Base-by-base conservation (phyloP, 371 early-diverging fungal genomes). In the Conidiobolus incongruus region DNA sequence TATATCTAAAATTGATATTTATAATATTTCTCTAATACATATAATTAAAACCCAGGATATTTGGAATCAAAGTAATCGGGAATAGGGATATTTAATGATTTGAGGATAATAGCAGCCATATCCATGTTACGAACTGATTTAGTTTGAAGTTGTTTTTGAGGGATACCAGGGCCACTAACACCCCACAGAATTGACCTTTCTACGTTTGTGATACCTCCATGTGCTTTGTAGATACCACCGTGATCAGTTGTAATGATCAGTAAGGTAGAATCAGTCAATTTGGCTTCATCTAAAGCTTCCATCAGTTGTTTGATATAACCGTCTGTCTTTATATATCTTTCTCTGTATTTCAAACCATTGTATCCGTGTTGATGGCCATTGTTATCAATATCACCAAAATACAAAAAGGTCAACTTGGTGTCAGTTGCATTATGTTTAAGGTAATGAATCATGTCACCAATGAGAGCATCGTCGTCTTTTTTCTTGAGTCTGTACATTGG, bases 181-280 rank as follows among this genome's bases (percentile, higher is more conserved):
- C 40, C 40, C 4, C 12, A 45, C n/a, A 49, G 34, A 10, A 46
- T 26, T 15, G 32, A 23, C 12, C 30, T 24, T 19, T 49, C 50
- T 4, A 17, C n/a, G 11, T 45, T 23, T 19, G 40, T 37, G 33
- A 15, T 11, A 19, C 46, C 46, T 17, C 50, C 50, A 39, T 49
- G 50, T 2, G 10, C 13, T 15, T 2, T 28, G 6, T 36, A 29
- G 22, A 35, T 45, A 35, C 46, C 50, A 22, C 50, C 50, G 36
- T 49, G 50, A 29, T 49, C 50, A 35, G 50, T 40, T 26, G 50
- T 49, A 35, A 49, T 40, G 10, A 49, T 23, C 15, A 49, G 17
- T 10, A 46, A 20, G 26, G 45, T 29, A 12, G 42, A 29, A 13
- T 45, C 40, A 1, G 13, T 22, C 32, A 45, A 35, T n/a, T 32